A percentile compares a stretch with the other conserved stretches of the same genome.
Evolutionary conservation across 2,329 filamentous ascomycete species (phyloP).

Genomic region (Purpureocillium takamizusanense): DNA sequence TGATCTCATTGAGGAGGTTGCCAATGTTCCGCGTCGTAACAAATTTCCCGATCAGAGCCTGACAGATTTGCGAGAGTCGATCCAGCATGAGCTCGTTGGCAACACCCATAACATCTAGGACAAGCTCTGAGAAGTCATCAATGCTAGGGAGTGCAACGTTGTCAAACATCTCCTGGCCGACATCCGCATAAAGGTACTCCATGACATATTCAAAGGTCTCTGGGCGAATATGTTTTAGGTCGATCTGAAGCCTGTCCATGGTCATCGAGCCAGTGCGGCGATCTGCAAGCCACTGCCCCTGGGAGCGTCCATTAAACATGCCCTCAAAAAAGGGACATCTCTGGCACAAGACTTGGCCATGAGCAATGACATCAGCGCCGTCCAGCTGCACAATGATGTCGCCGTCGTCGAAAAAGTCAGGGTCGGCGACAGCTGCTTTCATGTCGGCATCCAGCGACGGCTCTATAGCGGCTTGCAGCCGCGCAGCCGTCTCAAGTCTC

Average conservation of each 20-base stretch:
- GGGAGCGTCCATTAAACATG: conserved; percentile 80
- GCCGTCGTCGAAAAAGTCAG: conserved; percentile 65
- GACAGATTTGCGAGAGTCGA: conserved; percentile 80
- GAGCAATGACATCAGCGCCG: conserved; percentile 61
- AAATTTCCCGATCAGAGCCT: conserved; percentile 72
- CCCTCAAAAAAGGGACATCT: conserved; percentile 89
- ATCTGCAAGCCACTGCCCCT: conserved; percentile 72
- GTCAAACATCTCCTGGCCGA: conserved; percentile 73
- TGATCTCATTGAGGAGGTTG: conserved; percentile 75
- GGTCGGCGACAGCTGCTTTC: conserved; percentile 57
- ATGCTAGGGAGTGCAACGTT: conserved; percentile 60
- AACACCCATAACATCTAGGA: conserved; percentile 81
- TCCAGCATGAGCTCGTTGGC: conserved; percentile 96
- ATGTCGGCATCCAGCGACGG: conserved; percentile 62
- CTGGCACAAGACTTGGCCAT: conserved; percentile 71
- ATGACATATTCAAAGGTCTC: conserved; percentile 72
- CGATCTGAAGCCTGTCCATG: conserved; percentile 52
- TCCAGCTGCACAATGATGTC: conserved; percentile 75
- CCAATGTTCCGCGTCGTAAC: conserved; percentile 82
- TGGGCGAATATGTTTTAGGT: conserved; percentile 71
- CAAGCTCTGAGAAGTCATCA: conserved; percentile 80
- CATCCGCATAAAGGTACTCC: conserved; percentile 74
- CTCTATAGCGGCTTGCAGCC: conserved; percentile 60
- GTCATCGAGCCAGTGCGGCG: conserved; percentile 40
- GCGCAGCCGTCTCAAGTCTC: conserved; percentile 67